Base-by-base conservation (phyloP, 352 stramenopile genomes). In the Phytophthora litchii region DNA sequence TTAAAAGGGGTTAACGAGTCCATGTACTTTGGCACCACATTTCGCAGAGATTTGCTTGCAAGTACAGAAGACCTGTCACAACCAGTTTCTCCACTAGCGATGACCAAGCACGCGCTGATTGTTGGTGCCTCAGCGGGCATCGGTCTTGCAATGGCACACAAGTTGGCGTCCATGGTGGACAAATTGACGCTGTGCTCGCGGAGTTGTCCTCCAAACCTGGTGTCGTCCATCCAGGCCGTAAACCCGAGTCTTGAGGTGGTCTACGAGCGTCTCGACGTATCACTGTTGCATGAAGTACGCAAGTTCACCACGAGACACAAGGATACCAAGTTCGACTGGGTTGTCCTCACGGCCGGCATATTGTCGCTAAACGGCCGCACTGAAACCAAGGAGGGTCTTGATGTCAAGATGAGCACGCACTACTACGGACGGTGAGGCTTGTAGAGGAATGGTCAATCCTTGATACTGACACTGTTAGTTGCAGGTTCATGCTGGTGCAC, bases 371-470 rank as follows among this genome's bases (percentile, higher is more conserved):
- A 72, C 20, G 64, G 64, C 17, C 64, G 64, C 4, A 72, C 64
- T 1, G 64, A 72, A 42, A 72, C 64, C 9, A 56, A 51, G 27
- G 64, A 72, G 20, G 64, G 64, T 2, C 58, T 72, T 10, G 64
- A 72, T 23, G 52, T 69, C 29, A 72, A 72, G 58, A 72, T 72
- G 64, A 58, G 51, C 46, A 72, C 58, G 7, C 64, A 72, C 52
- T 72, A 65, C 58, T 72, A 72, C 36, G 64, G 64, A 47, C 58
- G 64, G 64, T 72, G 32, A 11, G 63, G 20, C 7, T 5, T 0
- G 0, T 19, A 34, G 27, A 19, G 9, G 11, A 20, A 29, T 35
- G 2, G 25, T 8, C 2, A 35, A 16, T 7, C 6, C 38, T 11
- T 41, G 17, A 45, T 41, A 45, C 27, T 60, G 38, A 37, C 25